These are phyloP conservation scores for Salvia hispanica DNA, from an alignment of 257 asterid species.

Conservation along the genomic window DNA sequence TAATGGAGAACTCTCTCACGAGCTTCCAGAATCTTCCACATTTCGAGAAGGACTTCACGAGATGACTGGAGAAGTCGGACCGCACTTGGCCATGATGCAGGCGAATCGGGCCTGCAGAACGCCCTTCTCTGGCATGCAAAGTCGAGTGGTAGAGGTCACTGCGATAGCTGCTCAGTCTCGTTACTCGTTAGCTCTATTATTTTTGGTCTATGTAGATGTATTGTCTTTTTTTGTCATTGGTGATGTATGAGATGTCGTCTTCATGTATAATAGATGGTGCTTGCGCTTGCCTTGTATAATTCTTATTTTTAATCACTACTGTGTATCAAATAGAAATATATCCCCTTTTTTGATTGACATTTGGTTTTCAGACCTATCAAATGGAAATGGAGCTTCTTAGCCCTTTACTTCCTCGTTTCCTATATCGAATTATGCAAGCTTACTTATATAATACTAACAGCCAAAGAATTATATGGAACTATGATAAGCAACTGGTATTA, in stretches of 20 bases:
- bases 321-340: constrained; percentile 26
- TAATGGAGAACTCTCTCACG: constrained; percentile 35
- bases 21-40: constrained; percentile 31
- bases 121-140: neutral
- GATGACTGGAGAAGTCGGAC: constrained; percentile 27
- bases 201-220: constrained; percentile 45
- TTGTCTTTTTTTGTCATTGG: constrained; percentile 45
- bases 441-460: neutral
- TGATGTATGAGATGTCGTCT: constrained; percentile 37
- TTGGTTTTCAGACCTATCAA: neutral
- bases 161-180: constrained; percentile 36
- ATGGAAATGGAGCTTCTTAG: neutral
- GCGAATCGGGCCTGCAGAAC: constrained; percentile 25
- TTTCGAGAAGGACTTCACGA: constrained; percentile 31
- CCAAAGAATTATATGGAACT: neutral
- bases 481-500: neutral
- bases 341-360: neutral
- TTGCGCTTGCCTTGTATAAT: constrained; percentile 39
- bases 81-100: constrained; percentile 26
- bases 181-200: constrained; percentile 28
- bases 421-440: neutral
- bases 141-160: constrained; percentile 39
- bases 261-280: constrained; percentile 55
- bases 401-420: neutral
- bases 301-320: constrained; percentile 37